These are phyloP conservation scores for Ogataea hybrid DNA, from an alignment of 1,139 yeast genomes.

Conservation along the genomic window DNA sequence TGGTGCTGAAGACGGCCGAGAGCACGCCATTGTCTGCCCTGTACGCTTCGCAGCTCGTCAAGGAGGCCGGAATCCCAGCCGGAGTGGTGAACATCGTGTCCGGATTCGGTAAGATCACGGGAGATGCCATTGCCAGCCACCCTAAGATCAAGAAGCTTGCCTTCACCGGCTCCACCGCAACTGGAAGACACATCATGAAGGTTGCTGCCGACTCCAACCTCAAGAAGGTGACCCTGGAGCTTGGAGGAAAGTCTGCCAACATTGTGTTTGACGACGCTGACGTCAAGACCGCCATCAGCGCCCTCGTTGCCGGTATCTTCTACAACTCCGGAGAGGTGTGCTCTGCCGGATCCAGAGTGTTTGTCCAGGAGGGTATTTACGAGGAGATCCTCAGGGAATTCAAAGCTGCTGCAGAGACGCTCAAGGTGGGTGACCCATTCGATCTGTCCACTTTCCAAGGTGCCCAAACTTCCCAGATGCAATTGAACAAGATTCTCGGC, in stretches of 20 bases:
- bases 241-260: constrained; percentile 87
- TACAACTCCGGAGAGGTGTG: constrained; percentile 89
- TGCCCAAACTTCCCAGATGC: constrained; percentile 77
- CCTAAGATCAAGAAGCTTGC: constrained; percentile 73
- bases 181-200: constrained; percentile 74
- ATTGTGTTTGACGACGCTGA: constrained; percentile 75
- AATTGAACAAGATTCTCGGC: constrained; percentile 69
- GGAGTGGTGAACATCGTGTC: constrained; percentile 77
- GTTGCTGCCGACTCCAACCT: constrained; percentile 67
- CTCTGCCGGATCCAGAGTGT: constrained; percentile 82
- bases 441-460: constrained; percentile 74
- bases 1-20: constrained; percentile 80
- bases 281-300: constrained; percentile 57
- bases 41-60: constrained; percentile 55
- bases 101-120: constrained; percentile 78
- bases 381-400: constrained; percentile 60
- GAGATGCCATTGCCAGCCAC: constrained; percentile 70
- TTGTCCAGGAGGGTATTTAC: constrained; percentile 73
- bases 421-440: constrained; percentile 75
- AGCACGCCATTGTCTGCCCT: constrained; percentile 81
- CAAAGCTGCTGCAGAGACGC: constrained; percentile 50
- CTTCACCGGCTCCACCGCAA: constrained; percentile 82
- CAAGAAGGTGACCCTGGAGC: constrained; percentile 79
- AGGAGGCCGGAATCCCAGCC: constrained; percentile 74
- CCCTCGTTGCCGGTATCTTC: constrained; percentile 62